Conservation (phyloP, 2,329 filamentous ascomycete species). For the Trichoderma sp. region DNA sequence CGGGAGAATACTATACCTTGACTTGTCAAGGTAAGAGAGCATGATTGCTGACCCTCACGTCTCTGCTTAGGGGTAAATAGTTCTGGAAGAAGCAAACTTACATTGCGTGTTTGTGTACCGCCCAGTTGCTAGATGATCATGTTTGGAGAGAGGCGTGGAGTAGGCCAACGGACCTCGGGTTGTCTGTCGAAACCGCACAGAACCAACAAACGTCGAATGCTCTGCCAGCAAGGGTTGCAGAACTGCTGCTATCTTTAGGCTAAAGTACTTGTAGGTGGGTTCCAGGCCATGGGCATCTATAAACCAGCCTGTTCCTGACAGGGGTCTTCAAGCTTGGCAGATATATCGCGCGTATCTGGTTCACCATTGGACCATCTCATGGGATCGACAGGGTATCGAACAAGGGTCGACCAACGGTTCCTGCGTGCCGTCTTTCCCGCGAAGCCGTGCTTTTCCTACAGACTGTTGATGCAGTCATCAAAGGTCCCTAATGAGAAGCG, state of each 20-base stretch:
- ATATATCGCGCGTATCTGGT: background rate
- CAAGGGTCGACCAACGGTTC: slow-evolving; percentile 11
- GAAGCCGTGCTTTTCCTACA: background rate
- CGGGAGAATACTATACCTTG: too few relatives aligned
- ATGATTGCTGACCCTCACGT: too few relatives aligned
- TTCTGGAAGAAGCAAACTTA: background rate
- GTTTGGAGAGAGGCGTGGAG: background rate
- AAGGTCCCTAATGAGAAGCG: background rate
- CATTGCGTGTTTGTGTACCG: background rate
- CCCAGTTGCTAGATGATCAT: background rate
- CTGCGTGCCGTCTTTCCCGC: slow-evolving; percentile 6
- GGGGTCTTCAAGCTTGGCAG: background rate
- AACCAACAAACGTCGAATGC: background rate
- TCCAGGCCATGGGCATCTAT: background rate
- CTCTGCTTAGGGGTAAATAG: too few relatives aligned
- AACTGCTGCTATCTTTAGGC: background rate
- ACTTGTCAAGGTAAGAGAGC: too few relatives aligned
- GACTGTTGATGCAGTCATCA: background rate
- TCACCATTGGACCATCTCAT: background rate
- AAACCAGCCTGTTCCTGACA: background rate
- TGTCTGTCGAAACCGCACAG: too few relatives aligned
- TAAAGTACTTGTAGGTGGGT: too few relatives aligned
- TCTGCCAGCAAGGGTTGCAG: background rate
- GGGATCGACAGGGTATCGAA: background rate
- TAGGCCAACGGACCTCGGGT: too few relatives aligned